A percentile compares a stretch with the other conserved stretches of the same genome.
Evolutionary conservation across 2,329 filamentous ascomycete species (phyloP).

Genomic region (Thelonectria olida): DNA sequence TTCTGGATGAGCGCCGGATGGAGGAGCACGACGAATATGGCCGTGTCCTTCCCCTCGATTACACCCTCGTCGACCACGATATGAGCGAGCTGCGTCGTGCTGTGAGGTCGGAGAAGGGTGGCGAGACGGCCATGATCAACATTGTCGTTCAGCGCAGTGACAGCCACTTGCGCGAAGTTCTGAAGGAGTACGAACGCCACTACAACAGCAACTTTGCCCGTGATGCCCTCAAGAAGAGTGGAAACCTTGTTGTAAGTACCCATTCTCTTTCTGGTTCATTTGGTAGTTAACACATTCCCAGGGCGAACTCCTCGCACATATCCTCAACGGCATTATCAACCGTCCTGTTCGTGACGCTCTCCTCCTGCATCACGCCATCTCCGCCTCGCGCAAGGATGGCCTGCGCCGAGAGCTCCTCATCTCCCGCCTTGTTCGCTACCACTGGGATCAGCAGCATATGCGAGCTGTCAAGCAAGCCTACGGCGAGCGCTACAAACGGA

Average conservation of each 20-base stretch:
- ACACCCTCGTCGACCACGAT: constrained; percentile 72
- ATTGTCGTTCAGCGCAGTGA: constrained; percentile 86
- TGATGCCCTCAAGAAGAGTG: constrained; percentile 87
- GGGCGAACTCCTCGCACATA: constrained; percentile 94
- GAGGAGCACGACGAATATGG: constrained; percentile 79
- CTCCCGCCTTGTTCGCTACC: constrained; percentile 84
- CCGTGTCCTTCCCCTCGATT: constrained; percentile 64
- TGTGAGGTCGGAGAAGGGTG: constrained; percentile 79
- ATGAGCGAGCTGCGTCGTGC: constrained; percentile 74
- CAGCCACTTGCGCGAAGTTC: constrained; percentile 80
- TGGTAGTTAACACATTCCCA: constrained; percentile 49
- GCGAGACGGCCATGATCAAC: constrained; percentile 86
- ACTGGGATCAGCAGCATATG: constrained; percentile 91
- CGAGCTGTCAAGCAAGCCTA: constrained; percentile 83
- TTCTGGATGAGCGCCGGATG: constrained; percentile 84
- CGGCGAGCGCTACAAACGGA: constrained; percentile 76
- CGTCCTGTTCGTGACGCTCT: constrained; percentile 92
- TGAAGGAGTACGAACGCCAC: constrained; percentile 77
- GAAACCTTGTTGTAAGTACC: constrained; percentile 85
- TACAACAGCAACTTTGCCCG: constrained; percentile 86
- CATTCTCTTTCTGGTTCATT: not conserved
- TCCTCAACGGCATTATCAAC: constrained; percentile 97
- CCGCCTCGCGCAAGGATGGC: constrained; percentile 73
- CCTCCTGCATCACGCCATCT: constrained; percentile 89
- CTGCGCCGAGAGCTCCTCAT: constrained; percentile 88